Evolutionary conservation across 305 asterid genomes (phyloP).

Genomic region (Fraxinus ornus): DNA sequence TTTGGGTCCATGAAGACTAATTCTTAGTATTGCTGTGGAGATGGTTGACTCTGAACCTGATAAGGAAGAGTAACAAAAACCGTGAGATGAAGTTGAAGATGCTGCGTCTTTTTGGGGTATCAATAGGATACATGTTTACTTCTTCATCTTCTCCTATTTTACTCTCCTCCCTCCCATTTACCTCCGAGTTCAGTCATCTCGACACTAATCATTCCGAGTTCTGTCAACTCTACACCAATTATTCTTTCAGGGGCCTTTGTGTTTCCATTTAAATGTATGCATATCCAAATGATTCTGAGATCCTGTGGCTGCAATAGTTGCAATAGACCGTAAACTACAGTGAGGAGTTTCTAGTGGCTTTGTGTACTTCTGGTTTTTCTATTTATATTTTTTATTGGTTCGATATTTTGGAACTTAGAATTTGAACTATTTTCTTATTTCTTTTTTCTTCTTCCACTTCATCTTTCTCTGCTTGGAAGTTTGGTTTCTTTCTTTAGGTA

Average conservation of each 20-base stretch:
- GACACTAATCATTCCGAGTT: background rate
- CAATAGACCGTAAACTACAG: background rate
- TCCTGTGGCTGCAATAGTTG: background rate
- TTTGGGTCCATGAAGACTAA: background rate
- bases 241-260: background rate
- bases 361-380: background rate
- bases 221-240: background rate
- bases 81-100: no score
- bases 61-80: no score
- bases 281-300: background rate
- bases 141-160: background rate
- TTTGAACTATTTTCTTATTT: background rate
- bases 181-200: background rate
- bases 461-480: slow-evolving; percentile 1
- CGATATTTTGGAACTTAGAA: background rate
- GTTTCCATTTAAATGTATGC: slow-evolving; percentile 6
- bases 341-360: background rate
- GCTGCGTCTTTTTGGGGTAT: background rate
- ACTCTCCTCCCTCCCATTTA: background rate
- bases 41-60: no score
- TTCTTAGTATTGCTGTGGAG: background rate
- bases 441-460: slow-evolving; percentile 10
- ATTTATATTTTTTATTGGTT: slow-evolving; percentile 7
- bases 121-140: background rate
- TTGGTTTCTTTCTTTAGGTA: slow-evolving; percentile 15